Percentiles rank a stretch among this genome's conserved stretches.
phyloP scores from a whole-genome alignment of 345 rosid genomes.

The Eucalyptus sp. region DNA sequence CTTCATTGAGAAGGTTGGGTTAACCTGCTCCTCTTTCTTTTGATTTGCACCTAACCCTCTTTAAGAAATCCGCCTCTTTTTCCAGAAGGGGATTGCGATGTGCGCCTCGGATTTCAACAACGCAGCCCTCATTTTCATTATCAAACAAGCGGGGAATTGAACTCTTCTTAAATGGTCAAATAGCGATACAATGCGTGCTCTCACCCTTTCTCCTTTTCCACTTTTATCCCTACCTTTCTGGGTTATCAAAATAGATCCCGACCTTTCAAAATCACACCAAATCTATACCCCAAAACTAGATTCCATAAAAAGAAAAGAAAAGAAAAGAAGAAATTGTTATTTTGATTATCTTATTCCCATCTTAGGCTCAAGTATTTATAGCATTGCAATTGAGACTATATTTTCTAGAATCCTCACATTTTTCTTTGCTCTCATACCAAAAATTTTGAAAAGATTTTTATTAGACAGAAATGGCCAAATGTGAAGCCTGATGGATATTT shows the following conservation, averaged over 20 bases:
- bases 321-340: too few relatives aligned
- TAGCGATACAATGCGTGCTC: not conserved
- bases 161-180: not conserved
- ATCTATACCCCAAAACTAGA: not conserved
- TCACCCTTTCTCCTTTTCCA: not conserved
- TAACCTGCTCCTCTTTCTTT: constrained; percentile 20
- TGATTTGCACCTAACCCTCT: constrained; percentile 8
- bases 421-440: not conserved
- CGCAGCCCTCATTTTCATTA: not conserved
- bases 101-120: not conserved
- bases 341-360: not conserved
- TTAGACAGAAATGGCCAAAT: not conserved
- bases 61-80: not conserved
- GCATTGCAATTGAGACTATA: not conserved
- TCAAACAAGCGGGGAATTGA: not conserved
- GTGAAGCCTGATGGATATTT: not conserved
- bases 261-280: not conserved
- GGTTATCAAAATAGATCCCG: not conserved
- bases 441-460: not conserved
- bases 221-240: not conserved
- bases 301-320: not conserved
- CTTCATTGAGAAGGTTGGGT: not conserved
- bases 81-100: not conserved
- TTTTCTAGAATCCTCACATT: not conserved
- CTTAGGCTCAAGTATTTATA: not conserved